Evolutionary conservation across 2,329 filamentous ascomycete species (phyloP), one percentile per base, ranked within the genome.

Genomic region (Rhynchosporium agropyri): DNA sequence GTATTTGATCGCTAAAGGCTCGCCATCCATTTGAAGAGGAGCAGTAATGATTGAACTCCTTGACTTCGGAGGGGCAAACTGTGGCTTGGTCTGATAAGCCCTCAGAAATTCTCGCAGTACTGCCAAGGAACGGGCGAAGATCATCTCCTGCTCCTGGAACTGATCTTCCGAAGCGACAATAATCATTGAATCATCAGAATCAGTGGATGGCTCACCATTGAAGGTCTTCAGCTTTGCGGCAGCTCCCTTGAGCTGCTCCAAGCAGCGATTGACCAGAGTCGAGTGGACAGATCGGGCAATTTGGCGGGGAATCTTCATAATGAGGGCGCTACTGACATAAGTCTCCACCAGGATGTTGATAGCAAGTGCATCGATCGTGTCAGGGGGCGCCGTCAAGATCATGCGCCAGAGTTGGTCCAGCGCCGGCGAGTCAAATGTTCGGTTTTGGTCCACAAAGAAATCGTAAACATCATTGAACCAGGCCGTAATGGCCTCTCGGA

Each of bases 351-450:
- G 84, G 28, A 87, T 86, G 57, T 80, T 81, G 36, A 89, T 92
- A 1, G 91, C 89, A 58, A 81, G 77, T 26, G 83, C 81, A 68
- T 91, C 90, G 54, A 96, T 86, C 0, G 81, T 83, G 43, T 83
- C 79, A 43, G 84, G 79, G 4, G 86, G 85, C 1, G 90, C 86
- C 15, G 84, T 87, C 59, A 96, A 78, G 40, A 94, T 86, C 69
- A 97, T 85, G 29, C 86, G 85, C 93, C 93, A 97, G n/a, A 97
- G 79, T 62, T 92, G 83, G 69, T 95, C 89, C 49, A 84, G 79
- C 31, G 78, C 84, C 67, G 76, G 83, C 65, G 79, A 82, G 67
- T 82, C 78, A 33, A 84, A 73, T 10, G 80, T 76, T n/a, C 80
- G 77, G 7, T 81, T 78, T 51, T 84, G 81, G 61, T 84, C 81